A percentile compares a stretch with the other conserved stretches of the same genome.
These are phyloP conservation scores for Fragosphaeria purpurea DNA, from an alignment of 2,329 filamentous ascomycete species.

Conservation along the genomic window DNA sequence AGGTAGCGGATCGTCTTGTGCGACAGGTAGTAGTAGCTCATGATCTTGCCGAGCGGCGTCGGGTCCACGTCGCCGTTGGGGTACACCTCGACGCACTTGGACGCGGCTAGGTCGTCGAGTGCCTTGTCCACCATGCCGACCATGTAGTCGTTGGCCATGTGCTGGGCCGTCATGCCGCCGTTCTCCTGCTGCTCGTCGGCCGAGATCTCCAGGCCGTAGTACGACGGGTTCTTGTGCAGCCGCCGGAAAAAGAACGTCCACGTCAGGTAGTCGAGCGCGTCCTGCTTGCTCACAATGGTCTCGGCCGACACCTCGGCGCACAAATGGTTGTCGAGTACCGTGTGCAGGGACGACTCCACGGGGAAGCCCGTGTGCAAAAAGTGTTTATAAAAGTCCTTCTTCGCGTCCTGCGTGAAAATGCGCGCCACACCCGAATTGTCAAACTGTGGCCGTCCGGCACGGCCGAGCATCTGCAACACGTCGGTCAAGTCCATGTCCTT, in stretches of 20 bases:
- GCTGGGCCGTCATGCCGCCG: conserved; percentile 58
- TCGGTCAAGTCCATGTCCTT: conserved; percentile 98
- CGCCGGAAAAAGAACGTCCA: conserved; percentile 99
- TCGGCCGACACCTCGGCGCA: conserved; percentile 89
- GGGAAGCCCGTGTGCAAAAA: conserved; percentile 97
- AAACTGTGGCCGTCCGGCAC: conserved; percentile 92
- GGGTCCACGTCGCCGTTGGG: conserved; percentile 83
- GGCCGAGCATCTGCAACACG: conserved; percentile 93
- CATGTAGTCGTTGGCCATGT: conserved; percentile 89
- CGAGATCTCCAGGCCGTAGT: conserved; percentile 90
- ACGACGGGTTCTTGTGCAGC: conserved; percentile 95
- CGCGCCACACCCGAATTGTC: conserved; percentile 91
- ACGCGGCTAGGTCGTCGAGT: conserved; percentile 69
- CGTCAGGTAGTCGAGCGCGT: conserved; percentile 92
- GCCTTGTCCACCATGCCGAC: conserved; percentile 84
- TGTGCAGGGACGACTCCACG: conserved; percentile 91
- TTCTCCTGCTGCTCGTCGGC: conserved; percentile 52
- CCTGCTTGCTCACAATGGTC: conserved; percentile 88
- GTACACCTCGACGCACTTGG: conserved; percentile 72
- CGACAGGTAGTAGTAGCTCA: conserved; percentile 98
- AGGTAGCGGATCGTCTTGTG: conserved; percentile 90
- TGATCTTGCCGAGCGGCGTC: conserved; percentile 91
- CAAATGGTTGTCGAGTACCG: conserved; percentile 93
- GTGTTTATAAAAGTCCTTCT: conserved; percentile 99
- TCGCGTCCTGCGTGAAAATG: conserved; percentile 94